Evolutionary conservation across 2,329 filamentous ascomycete species (phyloP).

Genomic region (Nigrospora osmanthi): DNA sequence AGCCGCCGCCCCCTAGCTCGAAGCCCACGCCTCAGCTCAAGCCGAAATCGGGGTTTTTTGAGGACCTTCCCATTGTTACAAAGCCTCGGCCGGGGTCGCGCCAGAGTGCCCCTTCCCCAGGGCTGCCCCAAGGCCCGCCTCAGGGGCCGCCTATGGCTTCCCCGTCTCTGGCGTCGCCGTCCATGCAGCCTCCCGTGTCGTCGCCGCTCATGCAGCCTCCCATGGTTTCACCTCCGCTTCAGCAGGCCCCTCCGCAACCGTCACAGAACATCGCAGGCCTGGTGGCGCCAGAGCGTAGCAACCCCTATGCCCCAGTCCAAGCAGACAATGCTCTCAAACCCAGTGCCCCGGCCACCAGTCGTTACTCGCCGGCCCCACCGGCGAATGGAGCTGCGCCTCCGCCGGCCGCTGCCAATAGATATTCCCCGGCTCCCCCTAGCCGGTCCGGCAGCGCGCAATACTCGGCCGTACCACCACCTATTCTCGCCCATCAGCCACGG

Average conservation of each 20-base stretch:
- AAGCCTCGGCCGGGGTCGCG: slow-evolving; percentile 55
- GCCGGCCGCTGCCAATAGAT: slow-evolving; percentile 37
- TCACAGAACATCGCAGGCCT: slow-evolving; percentile 20
- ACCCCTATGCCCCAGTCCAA: slow-evolving; percentile 43
- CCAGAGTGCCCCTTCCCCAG: slow-evolving; percentile 23
- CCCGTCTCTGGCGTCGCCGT: slow-evolving; percentile 5
- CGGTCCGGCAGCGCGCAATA: slow-evolving; percentile 33
- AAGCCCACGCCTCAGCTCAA: slow-evolving; percentile 26
- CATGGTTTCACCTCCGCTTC: slow-evolving; percentile 6
- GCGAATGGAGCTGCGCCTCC: slow-evolving; percentile 28
- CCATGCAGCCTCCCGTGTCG: slow-evolving; percentile 11
- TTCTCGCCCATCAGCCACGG: slow-evolving; percentile 51
- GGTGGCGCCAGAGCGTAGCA: slow-evolving; percentile 44
- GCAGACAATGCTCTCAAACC: slow-evolving; percentile 23
- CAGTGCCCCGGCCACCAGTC: slow-evolving; percentile 22
- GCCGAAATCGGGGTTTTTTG: slow-evolving; percentile 59
- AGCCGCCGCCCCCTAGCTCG: slow-evolving; percentile 19
- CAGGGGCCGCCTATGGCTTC: slow-evolving; percentile 20
- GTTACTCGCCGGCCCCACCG: slow-evolving; percentile 57
- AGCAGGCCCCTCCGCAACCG: slow-evolving; percentile 12
- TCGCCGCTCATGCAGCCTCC: slow-evolving; percentile 11
- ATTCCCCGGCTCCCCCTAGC: slow-evolving; percentile 42
- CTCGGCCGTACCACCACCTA: slow-evolving; percentile 31
- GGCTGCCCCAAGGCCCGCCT: slow-evolving; percentile 13
- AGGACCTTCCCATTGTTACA: slow-evolving; percentile 61